These are phyloP conservation scores for Hyphopichia burtonii DNA, from an alignment of 1,139 yeast species.

Conservation along the genomic window DNA sequence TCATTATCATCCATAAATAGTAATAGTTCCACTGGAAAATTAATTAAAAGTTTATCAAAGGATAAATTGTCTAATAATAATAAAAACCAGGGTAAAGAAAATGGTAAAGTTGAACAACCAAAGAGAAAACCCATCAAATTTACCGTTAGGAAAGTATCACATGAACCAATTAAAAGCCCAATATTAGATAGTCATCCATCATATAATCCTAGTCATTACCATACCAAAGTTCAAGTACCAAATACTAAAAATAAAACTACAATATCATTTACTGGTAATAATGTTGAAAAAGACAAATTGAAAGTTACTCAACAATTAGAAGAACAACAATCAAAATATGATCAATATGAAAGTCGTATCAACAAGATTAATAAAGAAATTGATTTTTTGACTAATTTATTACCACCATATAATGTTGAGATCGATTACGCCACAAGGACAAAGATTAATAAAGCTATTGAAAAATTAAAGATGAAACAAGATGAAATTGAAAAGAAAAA, in stretches of 20 bases:
- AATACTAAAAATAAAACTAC: background rate
- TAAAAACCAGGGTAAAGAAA: background rate
- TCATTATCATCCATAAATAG: conserved; percentile 29
- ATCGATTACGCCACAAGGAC: conserved; percentile 43
- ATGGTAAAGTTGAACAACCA: conserved; percentile 1
- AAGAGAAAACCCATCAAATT: conserved; percentile 36
- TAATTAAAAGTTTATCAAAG: conserved; percentile 28
- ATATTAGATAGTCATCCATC: conserved; percentile 4
- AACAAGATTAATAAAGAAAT: conserved; percentile 44
- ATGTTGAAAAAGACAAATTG: background rate
- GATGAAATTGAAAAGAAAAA: conserved; percentile 47
- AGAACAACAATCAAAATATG: conserved; percentile 35
- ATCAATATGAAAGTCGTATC: conserved; percentile 31
- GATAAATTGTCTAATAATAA: conserved; percentile 8
- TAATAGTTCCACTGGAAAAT: conserved; percentile 29
- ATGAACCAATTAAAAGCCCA: conserved; percentile 26
- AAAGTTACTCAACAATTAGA: conserved; percentile 3
- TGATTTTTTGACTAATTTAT: conserved; percentile 34
- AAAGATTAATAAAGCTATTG: conserved; percentile 44
- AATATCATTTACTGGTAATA: background rate
- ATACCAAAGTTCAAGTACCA: background rate
- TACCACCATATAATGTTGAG: conserved; percentile 49
- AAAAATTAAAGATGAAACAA: conserved; percentile 37
- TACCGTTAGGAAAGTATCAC: conserved; percentile 44
- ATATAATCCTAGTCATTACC: background rate